These are phyloP conservation scores for Lepidium didymum DNA, from an alignment of 345 rosid genomes.

Conservation along the genomic window DNA sequence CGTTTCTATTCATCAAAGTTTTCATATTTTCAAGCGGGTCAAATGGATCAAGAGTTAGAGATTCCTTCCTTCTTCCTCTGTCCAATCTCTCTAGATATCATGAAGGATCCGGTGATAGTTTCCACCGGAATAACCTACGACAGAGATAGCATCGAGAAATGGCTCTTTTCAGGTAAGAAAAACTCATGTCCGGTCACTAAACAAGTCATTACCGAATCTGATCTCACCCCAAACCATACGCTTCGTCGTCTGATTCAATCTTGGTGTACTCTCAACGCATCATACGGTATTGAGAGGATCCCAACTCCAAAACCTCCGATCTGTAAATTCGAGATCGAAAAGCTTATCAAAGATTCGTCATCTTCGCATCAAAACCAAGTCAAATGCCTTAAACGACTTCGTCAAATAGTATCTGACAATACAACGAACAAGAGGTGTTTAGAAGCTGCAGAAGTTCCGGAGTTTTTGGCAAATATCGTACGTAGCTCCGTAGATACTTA, in stretches of 20 bases:
- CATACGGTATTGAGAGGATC: slow-evolving; percentile 70
- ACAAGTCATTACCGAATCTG: slow-evolving; percentile 46
- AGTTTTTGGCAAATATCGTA: slow-evolving; percentile 49
- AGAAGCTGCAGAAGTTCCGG: slow-evolving; percentile 61
- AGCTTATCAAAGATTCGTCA: slow-evolving; percentile 46
- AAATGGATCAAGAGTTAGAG: slow-evolving; percentile 61
- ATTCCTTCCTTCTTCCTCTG: slow-evolving; percentile 60
- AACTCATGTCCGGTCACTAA: slow-evolving; percentile 69
- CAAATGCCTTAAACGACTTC: slow-evolving; percentile 47
- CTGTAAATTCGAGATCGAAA: slow-evolving; percentile 47
- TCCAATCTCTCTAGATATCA: slow-evolving; percentile 69
- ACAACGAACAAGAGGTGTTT: slow-evolving; percentile 62
- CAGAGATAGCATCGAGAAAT: slow-evolving; percentile 59
- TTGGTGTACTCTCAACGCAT: slow-evolving; percentile 91
- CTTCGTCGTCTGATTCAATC: slow-evolving; percentile 82
- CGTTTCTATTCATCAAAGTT: not conserved
- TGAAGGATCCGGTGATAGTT: slow-evolving; percentile 72
- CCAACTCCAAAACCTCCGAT: slow-evolving; percentile 86
- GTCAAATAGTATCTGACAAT: slow-evolving; percentile 48
- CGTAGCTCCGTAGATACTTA: slow-evolving; percentile 20
- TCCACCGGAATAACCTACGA: slow-evolving; percentile 75
- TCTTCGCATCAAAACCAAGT: slow-evolving; percentile 42
- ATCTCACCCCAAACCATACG: slow-evolving; percentile 84
- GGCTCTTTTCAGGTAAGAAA: slow-evolving; percentile 53
- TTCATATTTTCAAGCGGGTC: not conserved